Evolutionary conservation across 163 green algal genomes (phyloP).

Genomic region (Smithsoniella earleae): DNA sequence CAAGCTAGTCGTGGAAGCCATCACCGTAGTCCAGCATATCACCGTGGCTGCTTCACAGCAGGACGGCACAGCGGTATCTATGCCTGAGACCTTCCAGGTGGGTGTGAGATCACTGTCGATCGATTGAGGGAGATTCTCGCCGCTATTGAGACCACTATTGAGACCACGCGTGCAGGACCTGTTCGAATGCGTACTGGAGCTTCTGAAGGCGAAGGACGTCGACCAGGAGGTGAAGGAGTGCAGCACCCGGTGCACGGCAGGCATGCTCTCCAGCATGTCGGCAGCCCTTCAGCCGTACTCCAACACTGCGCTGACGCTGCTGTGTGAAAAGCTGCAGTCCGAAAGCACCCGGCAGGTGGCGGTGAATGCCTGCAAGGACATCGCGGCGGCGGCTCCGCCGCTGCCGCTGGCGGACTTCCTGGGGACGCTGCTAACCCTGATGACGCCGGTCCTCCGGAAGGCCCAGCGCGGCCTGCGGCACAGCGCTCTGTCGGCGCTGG

Average conservation of each 20-base stretch:
- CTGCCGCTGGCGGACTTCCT: conserved; percentile 40
- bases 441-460: conserved; percentile 86
- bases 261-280: conserved; percentile 37
- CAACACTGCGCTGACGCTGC: conserved; percentile 41
- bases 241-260: conserved; percentile 63
- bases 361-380: conserved; percentile 59
- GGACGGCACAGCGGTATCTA: background rate
- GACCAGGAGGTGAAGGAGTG: conserved; percentile 91
- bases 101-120: too few relatives aligned
- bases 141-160: background rate
- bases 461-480: conserved; percentile 70
- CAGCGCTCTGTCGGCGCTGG: conserved; percentile 61
- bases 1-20: conserved; percentile 51
- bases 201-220: conserved; percentile 52
- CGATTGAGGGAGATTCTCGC: background rate
- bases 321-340: conserved; percentile 82
- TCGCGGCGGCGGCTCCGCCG: conserved; percentile 48
- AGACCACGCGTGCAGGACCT: conserved; percentile 37
- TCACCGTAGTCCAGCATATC: background rate
- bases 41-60: background rate
- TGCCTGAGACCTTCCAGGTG: background rate
- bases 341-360: conserved; percentile 81
- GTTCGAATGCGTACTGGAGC: conserved; percentile 36
- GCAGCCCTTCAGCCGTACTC: background rate
- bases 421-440: conserved; percentile 45